Evolutionary conservation across 1,284 basidiomycete genomes (phyloP).

Genomic region (Pseudozyma sp.): DNA sequence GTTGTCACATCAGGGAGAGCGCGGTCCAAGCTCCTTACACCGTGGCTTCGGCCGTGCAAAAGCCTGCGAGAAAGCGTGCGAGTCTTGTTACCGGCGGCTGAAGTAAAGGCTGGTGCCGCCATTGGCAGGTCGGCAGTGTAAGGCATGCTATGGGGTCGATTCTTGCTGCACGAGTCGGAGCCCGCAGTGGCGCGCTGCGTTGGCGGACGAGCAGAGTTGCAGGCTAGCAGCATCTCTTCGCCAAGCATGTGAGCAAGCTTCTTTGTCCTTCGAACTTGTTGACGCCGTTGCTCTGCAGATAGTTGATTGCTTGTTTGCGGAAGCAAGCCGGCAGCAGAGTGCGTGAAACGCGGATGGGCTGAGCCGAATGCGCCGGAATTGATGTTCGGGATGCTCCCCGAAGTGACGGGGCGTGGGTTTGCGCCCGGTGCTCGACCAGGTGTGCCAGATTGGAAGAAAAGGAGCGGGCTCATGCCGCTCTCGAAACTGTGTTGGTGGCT

Average conservation of each 20-base stretch:
- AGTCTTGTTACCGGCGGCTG: slow-evolving; percentile 15
- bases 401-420: slow-evolving; percentile 11
- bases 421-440: slow-evolving; percentile 6
- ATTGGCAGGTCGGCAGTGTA: slow-evolving; percentile 4
- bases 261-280: slow-evolving; percentile 49
- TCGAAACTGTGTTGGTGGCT: slow-evolving; percentile 46
- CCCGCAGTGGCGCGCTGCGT: slow-evolving; percentile 4
- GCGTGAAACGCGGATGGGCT: slow-evolving; percentile 1
- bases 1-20: slow-evolving; percentile 13
- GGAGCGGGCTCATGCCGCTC: slow-evolving; percentile 38
- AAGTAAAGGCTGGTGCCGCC: background rate
- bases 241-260: slow-evolving; percentile 58
- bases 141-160: slow-evolving; percentile 25
- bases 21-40: slow-evolving; percentile 23
- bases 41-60: slow-evolving; percentile 19
- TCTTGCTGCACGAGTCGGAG: slow-evolving; percentile 2
- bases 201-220: background rate
- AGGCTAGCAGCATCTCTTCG: slow-evolving; percentile 46
- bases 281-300: slow-evolving; percentile 38
- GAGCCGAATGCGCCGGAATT: background rate
- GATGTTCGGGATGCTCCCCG: slow-evolving; percentile 17
- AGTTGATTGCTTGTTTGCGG: slow-evolving; percentile 47
- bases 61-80: slow-evolving; percentile 25
- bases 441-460: slow-evolving; percentile 12
- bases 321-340: background rate